Base-by-base conservation (phyloP, 2,329 filamentous ascomycete species). In the Colletotrichum magnum region DNA sequence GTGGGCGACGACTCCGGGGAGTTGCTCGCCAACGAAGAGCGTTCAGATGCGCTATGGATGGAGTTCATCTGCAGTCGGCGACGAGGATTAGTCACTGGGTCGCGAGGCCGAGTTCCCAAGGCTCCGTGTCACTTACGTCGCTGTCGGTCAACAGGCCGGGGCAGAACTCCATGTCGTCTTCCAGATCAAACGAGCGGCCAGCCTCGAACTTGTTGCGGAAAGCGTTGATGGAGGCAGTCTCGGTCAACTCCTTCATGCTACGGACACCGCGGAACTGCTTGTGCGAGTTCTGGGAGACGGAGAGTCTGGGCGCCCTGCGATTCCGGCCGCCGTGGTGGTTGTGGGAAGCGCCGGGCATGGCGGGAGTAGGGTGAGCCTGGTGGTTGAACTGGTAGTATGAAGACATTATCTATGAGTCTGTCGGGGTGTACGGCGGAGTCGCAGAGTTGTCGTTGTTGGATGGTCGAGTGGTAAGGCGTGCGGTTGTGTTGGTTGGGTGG, bases 111-210 rank as follows among this genome's bases (percentile, higher is more conserved):
- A 50, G 50, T 54, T 52, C 56, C 47, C 56, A 39, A 39, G 67
- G 56, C 62, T 69, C 57, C 62, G 32, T 32, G 47, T 54, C 58
- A 89, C 88, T 88, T 90, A 97, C 94, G 90, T 97, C 94, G 82
- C 89, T 94, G 83, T 98, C 95, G 43, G 94, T 97, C 84, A 98
- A 86, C 75, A 98, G 88, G 79, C 92, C 91, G 72, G 95, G 95
- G 83, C 95, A 98, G 82, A 98, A 98, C 81, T 97, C 92, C 83
- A 97, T 88, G 80, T 98, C 95, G 79, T 98, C 95, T 77, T 98
- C 95, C 71, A 98, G 88, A 75, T 98, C 95, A 77, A 98, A 98
- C 10, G 95, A 97, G 69, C 94, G 90, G 69, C 93, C 94, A 72
- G 94, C 93, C 84, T 98, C 95, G 75, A 97, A 97, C 78, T 94